phyloP scores from a whole-genome alignment of 169 alveolate genomes.

The Neospora caninum region DNA sequence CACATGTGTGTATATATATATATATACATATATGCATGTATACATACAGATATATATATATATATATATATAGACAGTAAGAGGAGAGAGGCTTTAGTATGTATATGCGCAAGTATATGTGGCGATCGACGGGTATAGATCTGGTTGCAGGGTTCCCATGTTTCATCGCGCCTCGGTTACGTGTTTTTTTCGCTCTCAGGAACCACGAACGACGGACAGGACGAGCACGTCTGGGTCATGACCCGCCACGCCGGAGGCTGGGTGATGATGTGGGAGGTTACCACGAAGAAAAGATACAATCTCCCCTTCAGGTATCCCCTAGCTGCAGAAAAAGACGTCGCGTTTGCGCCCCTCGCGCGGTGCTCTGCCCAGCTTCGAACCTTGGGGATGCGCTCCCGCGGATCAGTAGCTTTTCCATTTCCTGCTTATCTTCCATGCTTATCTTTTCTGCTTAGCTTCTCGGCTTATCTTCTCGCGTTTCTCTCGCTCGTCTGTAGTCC shows the following conservation, averaged over 20 bases:
- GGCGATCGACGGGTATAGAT: too few relatives aligned
- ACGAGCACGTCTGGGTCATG: constrained; percentile 77
- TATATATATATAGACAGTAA: too few relatives aligned
- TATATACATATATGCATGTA: background rate
- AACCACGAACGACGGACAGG: constrained; percentile 16
- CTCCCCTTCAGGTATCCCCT: constrained; percentile 67
- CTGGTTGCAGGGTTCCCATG: background rate
- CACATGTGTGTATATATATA: background rate
- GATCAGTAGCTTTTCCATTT: too few relatives aligned
- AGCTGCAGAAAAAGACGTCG: background rate
- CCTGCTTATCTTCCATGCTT: too few relatives aligned
- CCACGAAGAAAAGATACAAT: constrained; percentile 69
- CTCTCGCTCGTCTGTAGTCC: too few relatives aligned
- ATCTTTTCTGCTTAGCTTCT: too few relatives aligned
- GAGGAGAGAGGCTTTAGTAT: too few relatives aligned
- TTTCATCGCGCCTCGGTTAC: background rate
- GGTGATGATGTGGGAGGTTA: constrained; percentile 76
- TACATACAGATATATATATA: too few relatives aligned
- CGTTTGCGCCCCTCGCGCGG: background rate
- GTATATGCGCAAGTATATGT: too few relatives aligned
- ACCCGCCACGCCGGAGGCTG: constrained; percentile 76
- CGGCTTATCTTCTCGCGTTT: too few relatives aligned
- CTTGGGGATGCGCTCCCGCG: too few relatives aligned
- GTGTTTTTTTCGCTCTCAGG: background rate
- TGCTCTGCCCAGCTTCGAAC: background rate